Base-by-base conservation (phyloP, 2,329 filamentous ascomycete genomes). In the Dactylellina cionopaga region DNA sequence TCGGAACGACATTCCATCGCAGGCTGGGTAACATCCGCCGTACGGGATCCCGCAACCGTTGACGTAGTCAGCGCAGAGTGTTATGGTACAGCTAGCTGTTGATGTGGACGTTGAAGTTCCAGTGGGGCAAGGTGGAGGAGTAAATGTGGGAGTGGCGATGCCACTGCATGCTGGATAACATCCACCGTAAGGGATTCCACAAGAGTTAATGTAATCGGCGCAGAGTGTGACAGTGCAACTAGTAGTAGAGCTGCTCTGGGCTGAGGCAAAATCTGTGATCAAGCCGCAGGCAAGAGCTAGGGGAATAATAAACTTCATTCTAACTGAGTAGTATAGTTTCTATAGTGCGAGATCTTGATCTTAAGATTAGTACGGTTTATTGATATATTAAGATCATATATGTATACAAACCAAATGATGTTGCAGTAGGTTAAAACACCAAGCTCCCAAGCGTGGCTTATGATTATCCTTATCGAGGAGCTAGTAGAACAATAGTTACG, bases 11-110 rank as follows among this genome's bases (percentile, higher is more conserved):
- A 2, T 49, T 2, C 39, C 60, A 24, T 33, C 39, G 39, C 64
- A 70, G 19, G 43, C 43, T 2, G 22, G 43, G 27, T 70, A 70
- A 47, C 75, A 76, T 27, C 73, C 68, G n/a, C 74, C 75, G 19
- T 76, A 76, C 22, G n/a, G 49, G 3, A 72, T 64, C 7, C 75
- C 75, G 24, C 75, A 75, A 27, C 64, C 54, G 24, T 76, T 75
- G 5, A 75, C 56, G 5, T 41, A 43, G 25, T 75, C 75, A 19
- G 49, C 56, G 27, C 75, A 75, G 37, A 74, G 64, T 27, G 56
- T 69, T n/a, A 37, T 37, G 5, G 51, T 69, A 10, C 58, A 54
- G 7, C 31, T 62, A 15, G 46, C 62, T 13, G 52, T 56, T 6
- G 60, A 46, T 3, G 60, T 44, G 3, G 59, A 74, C 6, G 47